phyloP scores from a whole-genome alignment of 805 yeast species.

The Yamadazyma tumulicola region DNA sequence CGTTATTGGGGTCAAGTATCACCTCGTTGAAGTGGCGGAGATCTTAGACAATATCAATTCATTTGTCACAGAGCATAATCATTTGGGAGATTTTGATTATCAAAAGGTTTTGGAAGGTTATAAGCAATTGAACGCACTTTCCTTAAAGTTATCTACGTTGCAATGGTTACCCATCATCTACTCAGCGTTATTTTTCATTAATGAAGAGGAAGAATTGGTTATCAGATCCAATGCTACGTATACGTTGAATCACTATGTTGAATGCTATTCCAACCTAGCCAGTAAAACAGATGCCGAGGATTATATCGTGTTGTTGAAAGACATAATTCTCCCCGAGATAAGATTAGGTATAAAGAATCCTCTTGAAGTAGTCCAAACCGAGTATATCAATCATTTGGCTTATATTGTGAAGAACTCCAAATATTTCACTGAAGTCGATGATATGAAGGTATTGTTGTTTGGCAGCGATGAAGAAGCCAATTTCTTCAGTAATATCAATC shows the following conservation, averaged over 20 bases:
- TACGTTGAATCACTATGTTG: slow-evolving; percentile 61
- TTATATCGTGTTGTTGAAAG: slow-evolving; percentile 43
- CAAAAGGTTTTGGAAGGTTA: slow-evolving; percentile 70
- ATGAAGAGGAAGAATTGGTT: slow-evolving; percentile 76
- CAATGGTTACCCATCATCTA: slow-evolving; percentile 83
- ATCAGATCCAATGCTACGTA: slow-evolving; percentile 74
- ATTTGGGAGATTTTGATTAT: slow-evolving; percentile 76
- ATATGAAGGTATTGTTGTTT: slow-evolving; percentile 60
- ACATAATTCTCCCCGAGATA: slow-evolving; percentile 59
- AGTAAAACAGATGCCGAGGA: slow-evolving; percentile 21
- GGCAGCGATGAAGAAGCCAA: slow-evolving; percentile 74
- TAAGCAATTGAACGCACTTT: slow-evolving; percentile 51
- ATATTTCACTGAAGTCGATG: slow-evolving; percentile 50
- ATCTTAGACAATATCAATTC: slow-evolving; percentile 70
- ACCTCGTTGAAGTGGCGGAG: slow-evolving; percentile 39
- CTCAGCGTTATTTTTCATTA: slow-evolving; percentile 64
- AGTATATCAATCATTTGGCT: slow-evolving; percentile 63
- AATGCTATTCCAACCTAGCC: slow-evolving; percentile 38
- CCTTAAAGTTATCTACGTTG: slow-evolving; percentile 35
- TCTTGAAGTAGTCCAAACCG: slow-evolving; percentile 63
- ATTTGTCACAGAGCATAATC: slow-evolving; percentile 31
- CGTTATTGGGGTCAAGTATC: slow-evolving; percentile 54
- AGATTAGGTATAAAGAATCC: slow-evolving; percentile 60
- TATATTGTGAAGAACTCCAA: slow-evolving; percentile 51
- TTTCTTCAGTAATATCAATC: slow-evolving; percentile 72